Evolutionary conservation across 306 rosid species (phyloP).

Genomic region (Quercus gilva): DNA sequence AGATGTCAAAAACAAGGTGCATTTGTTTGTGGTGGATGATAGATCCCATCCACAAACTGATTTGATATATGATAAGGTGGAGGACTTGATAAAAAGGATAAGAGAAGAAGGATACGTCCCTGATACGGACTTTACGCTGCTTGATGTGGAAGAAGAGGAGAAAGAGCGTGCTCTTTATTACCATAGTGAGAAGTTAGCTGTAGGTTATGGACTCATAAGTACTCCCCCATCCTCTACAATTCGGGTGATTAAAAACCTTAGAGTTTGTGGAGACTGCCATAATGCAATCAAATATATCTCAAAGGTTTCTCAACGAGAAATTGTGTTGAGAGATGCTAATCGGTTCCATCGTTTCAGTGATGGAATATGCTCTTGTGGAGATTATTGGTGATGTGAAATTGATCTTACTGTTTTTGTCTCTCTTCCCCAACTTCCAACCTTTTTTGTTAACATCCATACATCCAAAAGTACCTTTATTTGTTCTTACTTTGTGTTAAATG

Average conservation of each 20-base stretch:
- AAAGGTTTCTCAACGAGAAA: constrained; percentile 52
- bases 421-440: neutral
- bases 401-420: neutral
- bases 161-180: constrained; percentile 59
- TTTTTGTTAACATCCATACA: neutral
- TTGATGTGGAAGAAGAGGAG: constrained; percentile 66
- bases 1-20: constrained; percentile 70
- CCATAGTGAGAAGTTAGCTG: constrained; percentile 67
- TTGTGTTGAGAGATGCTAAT: constrained; percentile 73
- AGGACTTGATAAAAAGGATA: constrained; percentile 52
- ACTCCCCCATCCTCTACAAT: constrained; percentile 47
- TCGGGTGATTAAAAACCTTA: constrained; percentile 66
- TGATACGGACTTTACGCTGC: constrained; percentile 63
- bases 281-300: constrained; percentile 68
- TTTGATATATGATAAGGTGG: constrained; percentile 55
- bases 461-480: neutral
- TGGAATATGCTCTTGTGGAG: constrained; percentile 54
- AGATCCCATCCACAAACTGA: constrained; percentile 57
- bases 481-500: neutral
- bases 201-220: constrained; percentile 58
- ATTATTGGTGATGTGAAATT: constrained; percentile 46
- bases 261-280: constrained; percentile 83
- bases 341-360: constrained; percentile 68
- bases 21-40: constrained; percentile 76
- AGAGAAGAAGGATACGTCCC: constrained; percentile 65